Evolutionary conservation across 2,329 filamentous ascomycete species (phyloP).

Genomic region (Aspergillus hiratsukae): DNA sequence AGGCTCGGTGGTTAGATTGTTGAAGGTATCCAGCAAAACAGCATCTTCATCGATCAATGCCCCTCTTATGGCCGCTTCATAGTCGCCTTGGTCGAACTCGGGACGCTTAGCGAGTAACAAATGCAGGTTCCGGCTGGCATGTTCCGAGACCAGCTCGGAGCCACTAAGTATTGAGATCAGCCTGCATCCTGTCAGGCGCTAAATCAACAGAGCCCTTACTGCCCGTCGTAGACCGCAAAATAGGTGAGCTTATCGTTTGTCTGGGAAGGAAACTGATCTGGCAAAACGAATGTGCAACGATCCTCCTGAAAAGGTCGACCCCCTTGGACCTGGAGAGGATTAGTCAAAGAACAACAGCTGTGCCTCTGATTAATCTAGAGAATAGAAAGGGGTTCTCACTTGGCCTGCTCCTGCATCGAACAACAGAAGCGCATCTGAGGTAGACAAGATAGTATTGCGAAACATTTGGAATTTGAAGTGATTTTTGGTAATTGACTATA

Average conservation of each 20-base stretch:
- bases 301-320: slow-evolving; percentile 28
- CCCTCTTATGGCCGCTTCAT: slow-evolving; percentile 26
- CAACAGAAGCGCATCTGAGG: slow-evolving; percentile 22
- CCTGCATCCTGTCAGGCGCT: background rate
- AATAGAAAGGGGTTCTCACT: slow-evolving; percentile 9
- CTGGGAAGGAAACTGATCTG: slow-evolving; percentile 26
- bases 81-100: slow-evolving; percentile 27
- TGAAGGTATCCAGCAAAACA: slow-evolving; percentile 24
- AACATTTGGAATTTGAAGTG: slow-evolving; percentile 13
- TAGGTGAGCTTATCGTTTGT: slow-evolving; percentile 26
- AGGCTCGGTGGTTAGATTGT: slow-evolving; percentile 21
- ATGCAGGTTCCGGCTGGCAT: slow-evolving; percentile 26
- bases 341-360: background rate
- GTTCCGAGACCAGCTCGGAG: slow-evolving; percentile 28
- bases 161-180: slow-evolving; percentile 19
- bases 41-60: slow-evolving; percentile 28
- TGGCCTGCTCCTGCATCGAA: slow-evolving; percentile 30
- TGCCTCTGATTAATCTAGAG: background rate
- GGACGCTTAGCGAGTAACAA: slow-evolving; percentile 23
- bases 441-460: slow-evolving; percentile 20
- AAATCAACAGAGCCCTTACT: slow-evolving; percentile 20
- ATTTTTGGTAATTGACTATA: background rate
- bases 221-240: slow-evolving; percentile 34
- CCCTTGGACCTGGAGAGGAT: slow-evolving; percentile 24
- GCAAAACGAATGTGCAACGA: slow-evolving; percentile 24